phyloP scores from a whole-genome alignment of 2,329 filamentous ascomycete species.

The Phaeoacremonium minimum region DNA sequence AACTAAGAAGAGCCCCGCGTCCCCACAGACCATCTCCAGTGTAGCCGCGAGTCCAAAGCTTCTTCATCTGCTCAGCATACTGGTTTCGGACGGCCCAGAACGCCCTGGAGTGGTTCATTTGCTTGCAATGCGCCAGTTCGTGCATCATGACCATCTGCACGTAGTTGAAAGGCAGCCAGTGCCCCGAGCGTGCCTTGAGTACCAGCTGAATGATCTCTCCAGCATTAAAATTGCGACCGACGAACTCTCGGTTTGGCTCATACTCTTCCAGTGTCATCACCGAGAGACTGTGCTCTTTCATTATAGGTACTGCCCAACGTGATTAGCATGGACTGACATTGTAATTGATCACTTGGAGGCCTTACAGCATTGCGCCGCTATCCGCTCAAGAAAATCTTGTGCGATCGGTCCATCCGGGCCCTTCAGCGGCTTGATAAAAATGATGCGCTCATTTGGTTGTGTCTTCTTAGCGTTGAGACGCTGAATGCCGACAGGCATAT shows the following conservation, averaged over 20 bases:
- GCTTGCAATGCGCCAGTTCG: slow-evolving; percentile 80
- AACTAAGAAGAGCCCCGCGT: slow-evolving; percentile 58
- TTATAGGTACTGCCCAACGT: slow-evolving; percentile 53
- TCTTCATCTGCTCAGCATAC: slow-evolving; percentile 68
- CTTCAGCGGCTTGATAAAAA: slow-evolving; percentile 78
- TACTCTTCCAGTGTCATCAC: slow-evolving; percentile 76
- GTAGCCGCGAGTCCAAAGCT: slow-evolving; percentile 66
- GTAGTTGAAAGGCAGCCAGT: slow-evolving; percentile 77
- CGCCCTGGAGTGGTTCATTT: slow-evolving; percentile 82
- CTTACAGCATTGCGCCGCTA: slow-evolving; percentile 74
- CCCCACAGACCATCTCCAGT: slow-evolving; percentile 84
- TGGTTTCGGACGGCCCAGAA: slow-evolving; percentile 78
- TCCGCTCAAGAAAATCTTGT: slow-evolving; percentile 68
- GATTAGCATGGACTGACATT: background rate
- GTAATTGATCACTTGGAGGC: slow-evolving; percentile 13
- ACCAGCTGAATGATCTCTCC: slow-evolving; percentile 86
- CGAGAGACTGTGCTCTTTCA: slow-evolving; percentile 60
- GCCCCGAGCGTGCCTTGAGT: slow-evolving; percentile 60
- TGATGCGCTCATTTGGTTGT: slow-evolving; percentile 72
- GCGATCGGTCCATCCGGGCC: slow-evolving; percentile 59
- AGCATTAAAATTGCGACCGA: slow-evolving; percentile 86
- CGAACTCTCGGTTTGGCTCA: slow-evolving; percentile 75
- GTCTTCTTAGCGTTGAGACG: slow-evolving; percentile 71
- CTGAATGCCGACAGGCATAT: slow-evolving; percentile 75
- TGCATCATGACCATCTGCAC: slow-evolving; percentile 97